phyloP scores from a whole-genome alignment of 2,329 filamentous ascomycete species.

The Neopestalotiopsis sp. region DNA sequence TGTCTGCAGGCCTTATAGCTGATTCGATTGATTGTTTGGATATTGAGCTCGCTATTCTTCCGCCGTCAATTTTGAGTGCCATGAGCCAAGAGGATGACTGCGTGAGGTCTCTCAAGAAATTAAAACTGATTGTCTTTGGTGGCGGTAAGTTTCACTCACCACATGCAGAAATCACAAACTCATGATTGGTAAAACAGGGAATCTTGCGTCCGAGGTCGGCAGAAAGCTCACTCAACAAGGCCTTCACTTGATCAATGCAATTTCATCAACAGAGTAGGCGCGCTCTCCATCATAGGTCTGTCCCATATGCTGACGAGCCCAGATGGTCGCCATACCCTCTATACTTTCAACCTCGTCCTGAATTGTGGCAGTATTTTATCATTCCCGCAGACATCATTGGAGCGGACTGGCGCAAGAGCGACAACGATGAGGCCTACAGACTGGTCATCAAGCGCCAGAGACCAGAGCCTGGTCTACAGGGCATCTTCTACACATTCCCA shows the following conservation, averaged over 20 bases:
- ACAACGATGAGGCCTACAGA: constrained; percentile 34
- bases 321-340: constrained; percentile 33
- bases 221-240: constrained; percentile 37
- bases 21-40: constrained; percentile 35
- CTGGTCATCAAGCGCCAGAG: constrained; percentile 44
- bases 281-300: neutral
- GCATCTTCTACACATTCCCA: constrained; percentile 24
- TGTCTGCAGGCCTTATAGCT: constrained; percentile 39
- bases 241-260: constrained; percentile 20
- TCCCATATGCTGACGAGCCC: neutral
- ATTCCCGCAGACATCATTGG: constrained; percentile 45
- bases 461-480: constrained; percentile 37
- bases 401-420: constrained; percentile 43
- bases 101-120: constrained; percentile 35
- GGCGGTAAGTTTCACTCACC: constrained; percentile 38
- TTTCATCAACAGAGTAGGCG: neutral
- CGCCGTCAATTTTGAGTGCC: constrained; percentile 49
- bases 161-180: neutral
- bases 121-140: constrained; percentile 41
- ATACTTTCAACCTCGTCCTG: constrained; percentile 36
- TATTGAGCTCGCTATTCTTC: constrained; percentile 34
- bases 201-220: constrained; percentile 41
- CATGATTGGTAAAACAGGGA: constrained; percentile 31
- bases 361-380: constrained; percentile 49
- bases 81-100: constrained; percentile 40